A percentile compares a stretch with the other conserved stretches of the same genome.
Evolutionary conservation across 2,329 filamentous ascomycete species (phyloP).

Genomic region (Mollisia scopiformis): DNA sequence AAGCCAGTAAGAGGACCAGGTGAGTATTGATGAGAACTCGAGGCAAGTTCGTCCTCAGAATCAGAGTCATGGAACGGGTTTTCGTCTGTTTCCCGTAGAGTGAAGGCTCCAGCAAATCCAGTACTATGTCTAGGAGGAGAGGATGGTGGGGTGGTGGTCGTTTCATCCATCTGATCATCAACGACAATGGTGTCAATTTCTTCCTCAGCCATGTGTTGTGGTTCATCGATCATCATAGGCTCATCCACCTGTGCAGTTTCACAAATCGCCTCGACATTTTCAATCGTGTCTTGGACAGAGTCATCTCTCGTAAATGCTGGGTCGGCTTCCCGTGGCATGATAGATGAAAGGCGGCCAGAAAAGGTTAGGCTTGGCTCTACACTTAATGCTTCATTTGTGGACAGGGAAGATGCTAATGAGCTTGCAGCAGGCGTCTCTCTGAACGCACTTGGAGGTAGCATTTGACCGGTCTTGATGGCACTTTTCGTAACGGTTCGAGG

Average conservation of each 20-base stretch:
- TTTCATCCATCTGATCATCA: conserved; percentile 15
- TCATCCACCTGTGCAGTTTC: conserved; percentile 10
- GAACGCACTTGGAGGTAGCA: conserved; percentile 23
- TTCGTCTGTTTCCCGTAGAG: conserved; percentile 52
- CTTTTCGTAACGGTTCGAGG: conserved; percentile 33
- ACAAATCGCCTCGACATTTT: conserved; percentile 5
- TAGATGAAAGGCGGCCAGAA: conserved; percentile 42
- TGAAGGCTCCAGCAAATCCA: conserved; percentile 37
- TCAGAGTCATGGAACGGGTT: conserved; percentile 44
- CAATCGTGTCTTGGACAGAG: neutral
- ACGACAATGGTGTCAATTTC: conserved; percentile 9
- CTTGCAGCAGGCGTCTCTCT: neutral
- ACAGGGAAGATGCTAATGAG: neutral
- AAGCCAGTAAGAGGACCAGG: conserved; percentile 27
- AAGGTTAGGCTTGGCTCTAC: conserved; percentile 33
- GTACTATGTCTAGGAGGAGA: conserved; percentile 27
- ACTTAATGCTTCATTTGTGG: neutral
- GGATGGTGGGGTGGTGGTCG: conserved; percentile 27
- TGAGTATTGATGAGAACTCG: conserved; percentile 33
- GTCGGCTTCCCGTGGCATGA: conserved; percentile 40
- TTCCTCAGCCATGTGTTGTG: neutral
- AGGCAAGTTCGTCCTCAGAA: conserved; percentile 56
- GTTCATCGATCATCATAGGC: conserved; percentile 21
- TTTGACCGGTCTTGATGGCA: conserved; percentile 25
- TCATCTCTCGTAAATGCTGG: conserved; percentile 22